Evolutionary conservation across 139 green algal genomes (phyloP), one percentile per base, ranked within the genome.

Genomic region (Auxenochlorella pyrenoidosa): DNA sequence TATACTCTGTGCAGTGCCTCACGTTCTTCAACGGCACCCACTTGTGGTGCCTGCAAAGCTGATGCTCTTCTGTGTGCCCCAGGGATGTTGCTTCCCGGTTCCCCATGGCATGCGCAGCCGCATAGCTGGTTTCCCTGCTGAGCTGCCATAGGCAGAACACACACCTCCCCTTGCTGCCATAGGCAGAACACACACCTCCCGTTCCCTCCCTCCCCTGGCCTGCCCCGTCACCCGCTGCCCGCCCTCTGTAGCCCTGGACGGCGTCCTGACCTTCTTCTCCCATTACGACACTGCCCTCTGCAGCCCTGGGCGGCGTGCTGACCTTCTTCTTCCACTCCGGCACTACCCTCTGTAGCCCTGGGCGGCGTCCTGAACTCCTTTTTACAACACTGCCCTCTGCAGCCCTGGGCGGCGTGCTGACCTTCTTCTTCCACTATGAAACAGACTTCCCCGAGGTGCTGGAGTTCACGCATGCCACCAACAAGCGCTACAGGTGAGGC

Each of bases 321-420:
- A 96, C 86, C 22, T 98, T 98, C 54, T 94, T 97, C 66, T 98
- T 98, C 89, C 86, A 94, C 21, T 82, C 24, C 12, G n/a, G n/a
- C n/a, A n/a, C n/a, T n/a, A n/a, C n/a, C n/a, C n/a, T n/a, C n/a
- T n/a, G n/a, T n/a, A n/a, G n/a, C n/a, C n/a, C n/a, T n/a, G n/a
- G n/a, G n/a, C n/a, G n/a, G n/a, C n/a, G n/a, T n/a, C n/a, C n/a
- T 47, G 1, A 5, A 24, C 6, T 6, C 6, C 34, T 28, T 4
- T 47, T 13, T 51, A 30, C 40, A 1, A 13, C 40, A 15, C 8
- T 32, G 5, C 32, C 34, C 28, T 15, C 34, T 71, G 83, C 83
- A 92, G 93, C 86, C 8, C 84, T 98, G 40, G 89, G 83, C 26
- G 94, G 92, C 28, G 91, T 98, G 0, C 75, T 83, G 77, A 96